Evolutionary conservation across 441 rosid species (phyloP), one percentile per base, ranked within the genome.

Genomic region (Adansonia gregorii): DNA sequence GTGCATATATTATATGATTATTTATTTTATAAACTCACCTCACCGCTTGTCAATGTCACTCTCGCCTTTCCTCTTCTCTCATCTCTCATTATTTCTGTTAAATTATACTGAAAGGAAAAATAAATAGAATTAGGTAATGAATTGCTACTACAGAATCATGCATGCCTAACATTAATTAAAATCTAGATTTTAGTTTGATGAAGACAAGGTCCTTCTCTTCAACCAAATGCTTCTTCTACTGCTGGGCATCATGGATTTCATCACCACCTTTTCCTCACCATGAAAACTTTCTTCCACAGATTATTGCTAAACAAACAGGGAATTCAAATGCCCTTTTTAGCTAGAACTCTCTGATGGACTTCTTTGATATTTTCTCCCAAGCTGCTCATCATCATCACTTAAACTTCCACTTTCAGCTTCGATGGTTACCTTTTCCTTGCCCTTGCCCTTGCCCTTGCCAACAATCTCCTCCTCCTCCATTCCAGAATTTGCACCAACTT

Each of bases 151-250:
- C 4, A 35, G 0, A 35, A 35, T 35, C 41, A 35, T 35, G 6
- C 41, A 35, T 35, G 0, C 0, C 41, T 35, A 35, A 35, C 41
- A 31, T 35, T 35, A 35, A 35, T 35, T 35, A 35, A 35, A 35
- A 35, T 35, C 41, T 35, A 35, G 41, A 35, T 35, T 35, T 35
- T 35, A 35, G 41, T 35, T 4, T 0, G 41, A 35, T 35, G 41
- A 35, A 35, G 41, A 35, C 0, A 35, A 43, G 46, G 46, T 43
- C 46, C 41, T 35, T 4, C 46, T 43, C 85, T 87, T 88, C 59
- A 89, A 69, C 81, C 75, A 78, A 10, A 35, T 49, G 73, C 80
- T 80, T 81, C 82, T 84, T n/a, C 85, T 79, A 69, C 79, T 74
- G 64, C 80, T 84, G 70, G 69, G 75, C 0, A 4, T 35, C 76